A percentile compares a stretch with the other conserved stretches of the same genome.
Evolutionary conservation across 371 early-diverging fungal species (phyloP).

Genomic region (Mortierella sp.): DNA sequence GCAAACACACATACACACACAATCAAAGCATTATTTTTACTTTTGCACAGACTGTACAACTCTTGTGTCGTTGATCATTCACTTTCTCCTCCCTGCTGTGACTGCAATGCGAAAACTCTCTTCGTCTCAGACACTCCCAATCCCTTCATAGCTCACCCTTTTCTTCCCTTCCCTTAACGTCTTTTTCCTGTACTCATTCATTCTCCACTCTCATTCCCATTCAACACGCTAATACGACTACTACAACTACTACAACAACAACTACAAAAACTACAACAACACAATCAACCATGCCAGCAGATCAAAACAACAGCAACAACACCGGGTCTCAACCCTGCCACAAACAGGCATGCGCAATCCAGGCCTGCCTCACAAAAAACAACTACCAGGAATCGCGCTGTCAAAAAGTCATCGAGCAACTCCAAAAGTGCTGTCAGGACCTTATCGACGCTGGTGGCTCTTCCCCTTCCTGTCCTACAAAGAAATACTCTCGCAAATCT

Average conservation of each 20-base stretch:
- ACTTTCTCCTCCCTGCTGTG: not conserved
- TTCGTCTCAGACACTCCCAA: conserved; percentile 1
- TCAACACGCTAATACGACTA: not conserved
- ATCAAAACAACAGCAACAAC: not conserved
- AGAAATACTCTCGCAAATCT: conserved; percentile 56
- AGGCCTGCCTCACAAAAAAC: conserved; percentile 75
- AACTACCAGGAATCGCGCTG: conserved; percentile 80
- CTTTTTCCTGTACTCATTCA: not conserved
- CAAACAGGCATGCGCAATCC: conserved; percentile 77
- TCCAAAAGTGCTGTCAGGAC: conserved; percentile 73
- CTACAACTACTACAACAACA: not conserved
- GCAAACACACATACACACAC: too few species aligned
- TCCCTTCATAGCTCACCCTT: not conserved
- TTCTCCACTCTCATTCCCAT: not conserved
- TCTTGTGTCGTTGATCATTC: too few species aligned
- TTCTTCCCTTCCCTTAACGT: not conserved
- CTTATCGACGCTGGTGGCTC: conserved; percentile 69
- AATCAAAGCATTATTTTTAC: too few species aligned
- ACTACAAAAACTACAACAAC: not conserved
- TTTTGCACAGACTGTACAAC: too few species aligned
- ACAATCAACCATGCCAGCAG: not conserved
- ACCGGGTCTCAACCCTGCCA: conserved; percentile 61
- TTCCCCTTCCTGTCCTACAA: conserved; percentile 75
- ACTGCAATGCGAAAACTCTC: not conserved
- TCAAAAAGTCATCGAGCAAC: conserved; percentile 64